Percentiles rank a stretch among this genome's conserved stretches.
Evolutionary conservation across 306 rosid species (phyloP).

Genomic region (Calophaca sinica): DNA sequence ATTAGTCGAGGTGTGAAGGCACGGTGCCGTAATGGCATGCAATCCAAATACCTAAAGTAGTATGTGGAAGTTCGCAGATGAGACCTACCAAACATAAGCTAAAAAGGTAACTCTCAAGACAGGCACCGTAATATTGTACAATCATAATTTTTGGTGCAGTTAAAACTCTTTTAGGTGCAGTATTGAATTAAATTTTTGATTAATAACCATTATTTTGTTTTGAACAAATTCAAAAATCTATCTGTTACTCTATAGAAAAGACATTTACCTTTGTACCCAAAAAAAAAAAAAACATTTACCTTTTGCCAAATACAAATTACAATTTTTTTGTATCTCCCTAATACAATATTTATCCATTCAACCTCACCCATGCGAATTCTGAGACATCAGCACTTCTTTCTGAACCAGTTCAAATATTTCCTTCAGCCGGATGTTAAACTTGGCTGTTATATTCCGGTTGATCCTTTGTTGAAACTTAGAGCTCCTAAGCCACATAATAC

Average conservation of each 20-base stretch:
- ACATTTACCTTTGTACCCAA: too few species aligned
- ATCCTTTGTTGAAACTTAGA: conserved; percentile 71
- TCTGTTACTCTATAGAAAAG: background rate
- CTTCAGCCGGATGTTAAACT: conserved; percentile 55
- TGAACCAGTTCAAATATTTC: conserved; percentile 64
- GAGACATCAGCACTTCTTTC: conserved; percentile 62
- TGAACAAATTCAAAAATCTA: conserved; percentile 3
- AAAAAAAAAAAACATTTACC: background rate
- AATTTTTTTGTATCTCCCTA: background rate
- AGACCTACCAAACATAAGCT: too few species aligned
- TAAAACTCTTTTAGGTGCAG: background rate
- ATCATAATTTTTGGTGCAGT: background rate
- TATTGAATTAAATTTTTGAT: background rate
- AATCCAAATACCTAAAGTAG: too few species aligned
- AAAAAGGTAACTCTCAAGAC: too few species aligned
- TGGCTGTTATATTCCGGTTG: conserved; percentile 60
- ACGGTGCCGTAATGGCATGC: too few species aligned
- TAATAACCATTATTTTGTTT: background rate
- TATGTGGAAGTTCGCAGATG: too few species aligned
- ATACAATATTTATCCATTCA: background rate
- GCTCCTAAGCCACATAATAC: conserved; percentile 72
- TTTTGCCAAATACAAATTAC: conserved; percentile 9
- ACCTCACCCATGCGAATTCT: conserved; percentile 29
- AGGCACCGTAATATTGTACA: too few species aligned
- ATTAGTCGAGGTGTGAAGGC: too few species aligned